Percentiles rank a stretch among this genome's conserved stretches.
These are phyloP conservation scores for Aaosphaeria pasadenensis DNA, from an alignment of 2,329 filamentous ascomycete species.

Conservation along the genomic window DNA sequence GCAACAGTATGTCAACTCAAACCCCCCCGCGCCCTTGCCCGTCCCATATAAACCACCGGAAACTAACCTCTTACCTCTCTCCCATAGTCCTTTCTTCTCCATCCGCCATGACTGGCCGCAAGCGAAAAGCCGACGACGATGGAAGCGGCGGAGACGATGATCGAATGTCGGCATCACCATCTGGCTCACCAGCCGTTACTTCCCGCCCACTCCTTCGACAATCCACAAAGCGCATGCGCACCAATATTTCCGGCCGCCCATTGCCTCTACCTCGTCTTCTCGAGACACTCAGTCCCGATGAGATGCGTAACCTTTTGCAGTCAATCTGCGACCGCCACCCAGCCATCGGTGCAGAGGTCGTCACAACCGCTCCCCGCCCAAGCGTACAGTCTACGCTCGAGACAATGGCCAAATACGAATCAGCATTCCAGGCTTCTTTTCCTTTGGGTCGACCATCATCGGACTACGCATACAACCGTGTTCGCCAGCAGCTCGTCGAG, in stretches of 20 bases:
- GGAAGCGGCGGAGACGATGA: slow-evolving; percentile 60
- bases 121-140: slow-evolving; percentile 85
- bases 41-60: not conserved
- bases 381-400: slow-evolving; percentile 76
- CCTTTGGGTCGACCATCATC: slow-evolving; percentile 80
- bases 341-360: slow-evolving; percentile 79
- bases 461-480: slow-evolving; percentile 93
- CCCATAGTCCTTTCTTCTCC: slow-evolving; percentile 38
- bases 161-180: slow-evolving; percentile 88
- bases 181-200: slow-evolving; percentile 73
- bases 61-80: slow-evolving; percentile 11
- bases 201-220: slow-evolving; percentile 60
- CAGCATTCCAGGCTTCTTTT: slow-evolving; percentile 72
- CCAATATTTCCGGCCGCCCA: slow-evolving; percentile 67
- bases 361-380: slow-evolving; percentile 80
- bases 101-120: slow-evolving; percentile 53
- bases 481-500: slow-evolving; percentile 74
- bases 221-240: slow-evolving; percentile 60
- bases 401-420: slow-evolving; percentile 79
- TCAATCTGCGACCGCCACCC: slow-evolving; percentile 88
- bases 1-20: slow-evolving; percentile 51
- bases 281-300: slow-evolving; percentile 84
- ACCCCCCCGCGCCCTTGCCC: slow-evolving; percentile 6
- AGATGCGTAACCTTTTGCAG: slow-evolving; percentile 82
- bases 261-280: slow-evolving; percentile 74